Evolutionary conservation across 345 rosid genomes (phyloP).

Genomic region (Salix dunnii): DNA sequence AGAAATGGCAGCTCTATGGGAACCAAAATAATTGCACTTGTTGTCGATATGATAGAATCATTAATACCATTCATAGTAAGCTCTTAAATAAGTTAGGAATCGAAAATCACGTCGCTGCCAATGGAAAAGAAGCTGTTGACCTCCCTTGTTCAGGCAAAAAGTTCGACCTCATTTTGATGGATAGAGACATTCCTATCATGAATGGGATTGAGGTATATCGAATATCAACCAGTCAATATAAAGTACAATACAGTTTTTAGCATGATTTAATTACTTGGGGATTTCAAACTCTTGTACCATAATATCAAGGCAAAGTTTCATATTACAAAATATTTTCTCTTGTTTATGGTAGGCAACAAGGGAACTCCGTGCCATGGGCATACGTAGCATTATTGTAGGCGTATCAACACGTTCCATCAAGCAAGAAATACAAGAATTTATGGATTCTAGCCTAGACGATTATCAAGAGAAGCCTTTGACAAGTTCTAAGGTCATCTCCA

Average conservation of each 20-base stretch:
- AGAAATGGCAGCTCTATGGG: not conserved
- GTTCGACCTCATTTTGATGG: constrained; percentile 84
- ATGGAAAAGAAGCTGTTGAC: constrained; percentile 74
- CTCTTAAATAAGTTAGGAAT: constrained; percentile 54
- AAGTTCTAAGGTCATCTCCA: constrained; percentile 47
- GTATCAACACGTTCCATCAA: constrained; percentile 47
- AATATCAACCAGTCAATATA: too few relatives aligned
- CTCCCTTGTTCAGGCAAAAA: constrained; percentile 47
- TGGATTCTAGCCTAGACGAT: constrained; percentile 71
- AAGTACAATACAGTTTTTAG: too few relatives aligned
- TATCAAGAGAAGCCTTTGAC: constrained; percentile 83
- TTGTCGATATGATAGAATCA: constrained; percentile 55
- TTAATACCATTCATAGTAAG: constrained; percentile 44
- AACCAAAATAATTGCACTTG: constrained; percentile 39
- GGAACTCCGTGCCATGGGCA: constrained; percentile 65
- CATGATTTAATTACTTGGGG: too few relatives aligned
- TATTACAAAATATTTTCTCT: too few relatives aligned
- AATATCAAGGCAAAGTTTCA: too few relatives aligned
- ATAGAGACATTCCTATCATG: constrained; percentile 85
- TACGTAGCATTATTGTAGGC: constrained; percentile 61
- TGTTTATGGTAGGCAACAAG: constrained; percentile 51
- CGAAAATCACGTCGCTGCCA: constrained; percentile 37
- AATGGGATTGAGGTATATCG: constrained; percentile 65
- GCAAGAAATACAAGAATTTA: constrained; percentile 49
- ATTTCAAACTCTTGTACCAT: not conserved